A percentile compares a stretch with the other conserved stretches of the same genome.
Evolutionary conservation across 2,329 filamentous ascomycete genomes (phyloP).

Genomic region (Sporothrix schenckii): DNA sequence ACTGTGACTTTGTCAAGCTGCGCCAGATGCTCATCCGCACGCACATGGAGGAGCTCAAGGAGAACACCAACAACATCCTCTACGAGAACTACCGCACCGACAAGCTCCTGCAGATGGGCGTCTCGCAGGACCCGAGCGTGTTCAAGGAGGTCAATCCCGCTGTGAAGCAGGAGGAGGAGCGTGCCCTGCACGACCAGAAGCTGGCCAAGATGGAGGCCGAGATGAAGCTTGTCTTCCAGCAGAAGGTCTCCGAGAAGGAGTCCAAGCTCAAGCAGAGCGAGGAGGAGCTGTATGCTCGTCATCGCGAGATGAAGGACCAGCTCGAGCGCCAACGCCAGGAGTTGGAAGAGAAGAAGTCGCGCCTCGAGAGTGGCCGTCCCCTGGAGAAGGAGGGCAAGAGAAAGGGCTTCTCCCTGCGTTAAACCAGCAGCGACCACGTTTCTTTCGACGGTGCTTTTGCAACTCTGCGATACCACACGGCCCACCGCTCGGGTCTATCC

Average conservation of each 20-base stretch:
- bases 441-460: constrained; percentile 34
- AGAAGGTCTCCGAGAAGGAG: constrained; percentile 99
- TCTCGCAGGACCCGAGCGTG: constrained; percentile 96
- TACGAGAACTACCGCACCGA: constrained; percentile 99
- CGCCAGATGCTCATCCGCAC: constrained; percentile 99
- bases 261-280: constrained; percentile 99
- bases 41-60: constrained; percentile 99
- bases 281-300: constrained; percentile 95
- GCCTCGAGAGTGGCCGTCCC: constrained; percentile 92
- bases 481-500: background rate
- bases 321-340: constrained; percentile 92
- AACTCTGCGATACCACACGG: constrained; percentile 21
- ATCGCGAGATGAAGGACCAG: constrained; percentile 99
- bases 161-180: constrained; percentile 99
- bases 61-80: constrained; percentile 93
- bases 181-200: constrained; percentile 97
- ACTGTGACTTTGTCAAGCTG: constrained; percentile 99
- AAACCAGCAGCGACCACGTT: constrained; percentile 46
- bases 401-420: constrained; percentile 99
- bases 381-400: constrained; percentile 98
- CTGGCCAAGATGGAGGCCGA: constrained; percentile 99
- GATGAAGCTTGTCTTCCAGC: constrained; percentile 99
- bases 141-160: constrained; percentile 99
- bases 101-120: constrained; percentile 98
- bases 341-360: constrained; percentile 96